Percentiles rank a stretch among this genome's conserved stretches.
Evolutionary conservation across 1,139 yeast species (phyloP).

Genomic region (Pichia sp.): DNA sequence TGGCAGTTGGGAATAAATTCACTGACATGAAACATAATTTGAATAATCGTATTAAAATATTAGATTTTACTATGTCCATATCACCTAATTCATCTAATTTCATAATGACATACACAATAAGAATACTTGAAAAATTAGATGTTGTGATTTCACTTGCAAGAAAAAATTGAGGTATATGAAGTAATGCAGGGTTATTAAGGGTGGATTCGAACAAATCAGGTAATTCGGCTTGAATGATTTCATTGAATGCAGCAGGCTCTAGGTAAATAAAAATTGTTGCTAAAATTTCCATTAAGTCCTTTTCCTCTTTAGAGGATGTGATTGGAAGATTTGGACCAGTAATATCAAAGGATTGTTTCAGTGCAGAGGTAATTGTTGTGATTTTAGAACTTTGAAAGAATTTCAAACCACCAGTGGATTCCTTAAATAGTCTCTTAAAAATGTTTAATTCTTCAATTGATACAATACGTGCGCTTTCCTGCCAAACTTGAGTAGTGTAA

Average conservation of each 20-base stretch:
- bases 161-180: constrained; percentile 91
- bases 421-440: constrained; percentile 70
- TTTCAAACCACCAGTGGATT: constrained; percentile 75
- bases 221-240: constrained; percentile 77
- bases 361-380: constrained; percentile 32
- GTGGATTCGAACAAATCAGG: constrained; percentile 73
- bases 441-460: constrained; percentile 78
- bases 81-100: constrained; percentile 77
- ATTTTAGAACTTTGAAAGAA: constrained; percentile 60
- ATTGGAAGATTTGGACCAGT: constrained; percentile 80
- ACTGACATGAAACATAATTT: constrained; percentile 95
- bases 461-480: constrained; percentile 77
- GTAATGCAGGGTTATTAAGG: constrained; percentile 76
- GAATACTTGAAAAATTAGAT: constrained; percentile 84
- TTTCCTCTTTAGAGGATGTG: constrained; percentile 85
- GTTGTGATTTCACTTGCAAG: constrained; percentile 91
- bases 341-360: constrained; percentile 56
- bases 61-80: constrained; percentile 70
- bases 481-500: constrained; percentile 68
- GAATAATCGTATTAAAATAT: constrained; percentile 76
- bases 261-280: constrained; percentile 91
- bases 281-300: constrained; percentile 91
- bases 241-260: constrained; percentile 94
- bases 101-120: constrained; percentile 68
- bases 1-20: constrained; percentile 78